Evolutionary conservation across 345 rosid genomes (phyloP).

Genomic region (Rubroshorea leprosula): DNA sequence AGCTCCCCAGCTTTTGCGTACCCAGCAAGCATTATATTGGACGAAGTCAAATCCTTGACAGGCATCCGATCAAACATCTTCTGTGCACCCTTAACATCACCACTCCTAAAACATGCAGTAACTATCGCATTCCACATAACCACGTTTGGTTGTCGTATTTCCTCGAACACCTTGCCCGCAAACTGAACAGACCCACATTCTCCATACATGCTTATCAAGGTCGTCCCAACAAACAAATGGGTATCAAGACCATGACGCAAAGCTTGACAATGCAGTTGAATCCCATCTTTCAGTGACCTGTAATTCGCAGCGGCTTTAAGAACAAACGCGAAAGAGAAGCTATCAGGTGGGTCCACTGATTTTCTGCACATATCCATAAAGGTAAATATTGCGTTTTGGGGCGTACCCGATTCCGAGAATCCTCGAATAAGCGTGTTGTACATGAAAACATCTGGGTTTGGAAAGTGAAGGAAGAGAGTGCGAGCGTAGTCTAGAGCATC

Average conservation of each 20-base stretch:
- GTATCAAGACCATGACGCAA: constrained; percentile 34
- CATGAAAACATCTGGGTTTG: constrained; percentile 60
- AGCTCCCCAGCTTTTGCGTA: constrained; percentile 43
- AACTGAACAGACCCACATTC: constrained; percentile 36
- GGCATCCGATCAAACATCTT: constrained; percentile 35
- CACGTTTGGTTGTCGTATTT: constrained; percentile 42
- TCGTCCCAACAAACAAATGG: constrained; percentile 54
- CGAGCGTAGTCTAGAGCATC: constrained; percentile 42
- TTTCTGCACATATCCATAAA: constrained; percentile 42
- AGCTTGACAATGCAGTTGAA: constrained; percentile 56
- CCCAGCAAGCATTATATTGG: constrained; percentile 59
- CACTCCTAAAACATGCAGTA: constrained; percentile 37
- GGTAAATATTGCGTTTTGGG: constrained; percentile 30
- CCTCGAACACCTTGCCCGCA: constrained; percentile 51
- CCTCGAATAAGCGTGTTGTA: constrained; percentile 68
- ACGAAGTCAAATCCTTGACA: constrained; percentile 51
- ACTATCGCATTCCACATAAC: constrained; percentile 51
- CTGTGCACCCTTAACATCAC: constrained; percentile 27
- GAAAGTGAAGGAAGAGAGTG: constrained; percentile 38
- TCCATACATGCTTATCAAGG: constrained; percentile 55
- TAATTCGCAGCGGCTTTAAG: constrained; percentile 56
- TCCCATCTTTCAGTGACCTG: constrained; percentile 37
- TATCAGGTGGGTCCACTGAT: constrained; percentile 41
- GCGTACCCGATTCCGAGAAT: constrained; percentile 41
- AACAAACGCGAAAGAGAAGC: constrained; percentile 61